phyloP scores from a whole-genome alignment of 2,329 filamentous ascomycete genomes.

The Epichloe sp. region DNA sequence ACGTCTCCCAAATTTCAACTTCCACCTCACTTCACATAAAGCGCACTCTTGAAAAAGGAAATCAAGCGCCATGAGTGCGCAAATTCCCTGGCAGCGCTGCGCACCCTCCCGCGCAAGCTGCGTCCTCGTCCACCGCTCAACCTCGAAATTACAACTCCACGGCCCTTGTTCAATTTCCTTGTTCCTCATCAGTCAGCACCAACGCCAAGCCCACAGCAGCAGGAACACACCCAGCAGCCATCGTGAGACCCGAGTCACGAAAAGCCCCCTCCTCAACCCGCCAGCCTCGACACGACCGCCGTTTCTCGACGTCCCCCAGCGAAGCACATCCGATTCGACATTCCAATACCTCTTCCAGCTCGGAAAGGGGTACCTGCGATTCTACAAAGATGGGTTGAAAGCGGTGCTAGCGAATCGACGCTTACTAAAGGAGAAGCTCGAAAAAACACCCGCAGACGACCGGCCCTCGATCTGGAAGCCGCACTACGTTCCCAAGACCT shows the following conservation, averaged over 20 bases:
- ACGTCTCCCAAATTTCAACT: neutral
- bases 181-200: constrained; percentile 5
- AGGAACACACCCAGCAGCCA: constrained; percentile 7
- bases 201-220: constrained; percentile 12
- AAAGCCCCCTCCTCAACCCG: constrained; percentile 47
- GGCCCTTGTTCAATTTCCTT: neutral
- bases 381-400: constrained; percentile 79
- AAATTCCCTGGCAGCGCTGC: constrained; percentile 19
- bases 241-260: constrained; percentile 13
- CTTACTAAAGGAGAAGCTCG: constrained; percentile 32
- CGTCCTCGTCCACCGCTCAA: constrained; percentile 3
- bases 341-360: constrained; percentile 40
- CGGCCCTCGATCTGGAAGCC: constrained; percentile 27
- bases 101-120: constrained; percentile 10
- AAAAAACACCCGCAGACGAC: constrained; percentile 39
- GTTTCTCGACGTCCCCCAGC: constrained; percentile 47
- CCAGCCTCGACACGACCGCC: constrained; percentile 62
- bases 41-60: neutral
- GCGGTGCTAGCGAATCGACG: constrained; percentile 57
- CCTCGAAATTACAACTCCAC: constrained; percentile 2
- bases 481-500: constrained; percentile 19
- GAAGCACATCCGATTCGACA: constrained; percentile 23
- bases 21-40: neutral
- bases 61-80: constrained; percentile 17
- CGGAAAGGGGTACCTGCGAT: constrained; percentile 64